Evolutionary conservation across 169 alveolate genomes (phyloP).

Genomic region (Plasmodium chabaudi): DNA sequence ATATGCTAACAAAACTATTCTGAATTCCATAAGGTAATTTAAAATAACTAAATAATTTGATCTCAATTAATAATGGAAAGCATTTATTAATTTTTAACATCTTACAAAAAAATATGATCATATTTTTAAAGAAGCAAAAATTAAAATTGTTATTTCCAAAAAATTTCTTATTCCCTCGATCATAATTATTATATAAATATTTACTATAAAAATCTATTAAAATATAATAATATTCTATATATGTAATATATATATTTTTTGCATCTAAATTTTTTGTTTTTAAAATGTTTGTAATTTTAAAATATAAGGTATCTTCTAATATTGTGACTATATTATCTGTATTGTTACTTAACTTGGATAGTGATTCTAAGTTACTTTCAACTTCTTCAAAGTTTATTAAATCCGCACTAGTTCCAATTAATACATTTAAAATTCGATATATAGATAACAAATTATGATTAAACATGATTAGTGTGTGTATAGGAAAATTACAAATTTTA

Average conservation of each 20-base stretch:
- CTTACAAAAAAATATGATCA: conserved; percentile 47
- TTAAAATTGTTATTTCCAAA: background rate
- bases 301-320: conserved; percentile 26
- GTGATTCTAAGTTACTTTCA: background rate
- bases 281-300: conserved; percentile 22
- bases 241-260: conserved; percentile 22
- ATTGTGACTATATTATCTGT: conserved; percentile 3
- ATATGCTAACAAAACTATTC: conserved; percentile 52
- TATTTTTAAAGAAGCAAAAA: conserved; percentile 25
- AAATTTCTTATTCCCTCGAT: background rate
- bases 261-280: conserved; percentile 26
- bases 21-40: conserved; percentile 26
- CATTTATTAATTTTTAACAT: conserved; percentile 65
- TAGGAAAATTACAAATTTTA: conserved; percentile 23
- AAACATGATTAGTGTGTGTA: conserved; percentile 20
- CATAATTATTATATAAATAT: conserved; percentile 35
- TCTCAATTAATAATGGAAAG: conserved; percentile 43
- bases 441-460: conserved; percentile 49
- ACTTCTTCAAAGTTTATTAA: conserved; percentile 30
- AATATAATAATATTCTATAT: conserved; percentile 57
- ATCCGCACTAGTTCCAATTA: conserved; percentile 39
- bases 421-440: conserved; percentile 43
- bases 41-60: conserved; percentile 49
- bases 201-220: conserved; percentile 40
- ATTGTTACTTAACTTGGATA: conserved; percentile 3